Percentiles rank a stretch among this genome's conserved stretches.
Evolutionary conservation across 2,329 filamentous ascomycete species (phyloP).

Genomic region (Ophiostoma himal-ulmi): DNA sequence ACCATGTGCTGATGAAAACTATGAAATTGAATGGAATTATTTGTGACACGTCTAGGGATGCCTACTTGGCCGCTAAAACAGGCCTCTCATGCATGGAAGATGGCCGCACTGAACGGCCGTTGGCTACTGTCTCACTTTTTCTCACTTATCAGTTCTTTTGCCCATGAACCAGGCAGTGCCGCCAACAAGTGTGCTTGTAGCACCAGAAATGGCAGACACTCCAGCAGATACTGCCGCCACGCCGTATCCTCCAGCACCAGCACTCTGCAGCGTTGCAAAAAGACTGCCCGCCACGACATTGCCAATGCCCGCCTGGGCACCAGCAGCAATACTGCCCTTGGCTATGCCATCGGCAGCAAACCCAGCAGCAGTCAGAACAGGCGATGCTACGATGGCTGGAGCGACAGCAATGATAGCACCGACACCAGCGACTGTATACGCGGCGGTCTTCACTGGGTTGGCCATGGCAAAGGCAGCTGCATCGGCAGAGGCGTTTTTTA

Average conservation of each 20-base stretch:
- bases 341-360: slow-evolving; percentile 3
- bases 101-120: no score
- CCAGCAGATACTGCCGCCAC: background rate
- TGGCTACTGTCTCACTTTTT: no score
- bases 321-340: slow-evolving; percentile 25
- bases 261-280: slow-evolving; percentile 33
- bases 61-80: no score
- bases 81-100: no score
- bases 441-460: background rate
- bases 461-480: background rate
- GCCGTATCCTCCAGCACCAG: background rate
- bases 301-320: slow-evolving; percentile 30
- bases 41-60: no score
- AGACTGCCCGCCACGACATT: slow-evolving; percentile 27
- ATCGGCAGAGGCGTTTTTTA: background rate
- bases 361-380: slow-evolving; percentile 14
- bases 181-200: background rate
- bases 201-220: background rate
- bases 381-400: background rate
- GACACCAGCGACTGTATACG: background rate
- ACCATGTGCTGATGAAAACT: no score
- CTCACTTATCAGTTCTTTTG: no score
- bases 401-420: background rate
- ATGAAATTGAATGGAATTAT: no score
- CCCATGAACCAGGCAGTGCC: background rate